Base-by-base conservation (phyloP, 768 basidiomycete genomes). In the Tulasnella sp. region DNA sequence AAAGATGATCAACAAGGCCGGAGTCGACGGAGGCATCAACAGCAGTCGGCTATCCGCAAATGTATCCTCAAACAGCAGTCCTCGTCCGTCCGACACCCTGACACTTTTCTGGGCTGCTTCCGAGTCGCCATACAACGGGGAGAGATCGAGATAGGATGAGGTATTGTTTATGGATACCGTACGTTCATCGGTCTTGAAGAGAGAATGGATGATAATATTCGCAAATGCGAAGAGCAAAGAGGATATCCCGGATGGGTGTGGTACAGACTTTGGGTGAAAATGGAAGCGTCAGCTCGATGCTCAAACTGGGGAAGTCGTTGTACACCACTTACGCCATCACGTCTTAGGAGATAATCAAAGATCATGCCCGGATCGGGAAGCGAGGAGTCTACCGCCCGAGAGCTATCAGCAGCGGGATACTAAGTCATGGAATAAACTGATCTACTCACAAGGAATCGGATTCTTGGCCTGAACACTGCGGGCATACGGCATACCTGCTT, bases 401-500 rank as follows among this genome's bases (percentile, higher is more conserved):
- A 5, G 41, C 15, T 42, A 22, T n/a, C 52, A 34, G 53, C 21
- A 4, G 17, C 9, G 19, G n/a, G 22, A 19, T 19, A 55, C 8
- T 34, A 44, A 44, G n/a, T n/a, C 21, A n/a, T 11, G 38, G 12
- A 17, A 15, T 3, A 17, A 11, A 19, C 3, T 41, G 12, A 5
- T 31, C 38, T 8, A 31, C 57, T 48, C 41, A 59, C 67, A 68
- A 0, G 80, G 75, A 3, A 71, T 65, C 52, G 72, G 61, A 56
- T 71, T 77, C 24, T 69, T 70, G 2, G 79, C 73, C 63, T 87
- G 84, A 22, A 91, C 90, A 48, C 84, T 89, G 22, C 30, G 83
- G 75, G 85, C 85, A 64, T 92, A 92, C 0, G 89, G 83, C 11
- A 77, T 81, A 4, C 81, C 80, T 1, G 89, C 86, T 73, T 82